Percentiles rank a stretch among this genome's conserved stretches.
Evolutionary conservation across 192 early-diverging fungal genomes (phyloP).

Genomic region (Backusella sp.): DNA sequence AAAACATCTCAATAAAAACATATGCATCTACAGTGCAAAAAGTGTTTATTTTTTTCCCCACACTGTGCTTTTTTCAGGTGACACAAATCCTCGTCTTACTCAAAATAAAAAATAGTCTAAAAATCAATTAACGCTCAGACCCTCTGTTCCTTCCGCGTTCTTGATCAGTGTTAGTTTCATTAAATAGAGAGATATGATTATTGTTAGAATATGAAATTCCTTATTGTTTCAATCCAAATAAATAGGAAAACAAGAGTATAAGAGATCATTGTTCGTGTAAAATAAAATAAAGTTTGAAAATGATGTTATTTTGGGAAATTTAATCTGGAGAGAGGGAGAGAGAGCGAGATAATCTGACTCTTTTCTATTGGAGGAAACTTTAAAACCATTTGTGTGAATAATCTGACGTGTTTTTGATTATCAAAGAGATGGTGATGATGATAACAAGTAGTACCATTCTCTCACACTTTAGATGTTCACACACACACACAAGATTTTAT

Average conservation of each 20-base stretch:
- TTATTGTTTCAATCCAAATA: neutral
- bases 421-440: neutral
- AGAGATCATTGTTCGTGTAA: no score
- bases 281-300: no score
- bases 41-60: neutral
- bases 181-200: neutral
- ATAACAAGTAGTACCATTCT: neutral
- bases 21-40: neutral
- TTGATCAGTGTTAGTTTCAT: neutral
- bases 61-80: neutral
- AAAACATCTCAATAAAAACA: neutral
- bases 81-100: neutral
- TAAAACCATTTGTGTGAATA: neutral
- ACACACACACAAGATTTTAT: constrained; percentile 1
- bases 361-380: neutral
- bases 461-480: constrained; percentile 8
- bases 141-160: neutral
- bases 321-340: no score
- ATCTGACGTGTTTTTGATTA: neutral
- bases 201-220: neutral
- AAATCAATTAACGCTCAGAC: constrained; percentile 4
- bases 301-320: no score
- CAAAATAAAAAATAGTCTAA: neutral
- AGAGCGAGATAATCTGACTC: neutral
- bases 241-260: no score